Conservation (phyloP, 2,329 filamentous ascomycete species). For the Aureobasidium sp. region DNA sequence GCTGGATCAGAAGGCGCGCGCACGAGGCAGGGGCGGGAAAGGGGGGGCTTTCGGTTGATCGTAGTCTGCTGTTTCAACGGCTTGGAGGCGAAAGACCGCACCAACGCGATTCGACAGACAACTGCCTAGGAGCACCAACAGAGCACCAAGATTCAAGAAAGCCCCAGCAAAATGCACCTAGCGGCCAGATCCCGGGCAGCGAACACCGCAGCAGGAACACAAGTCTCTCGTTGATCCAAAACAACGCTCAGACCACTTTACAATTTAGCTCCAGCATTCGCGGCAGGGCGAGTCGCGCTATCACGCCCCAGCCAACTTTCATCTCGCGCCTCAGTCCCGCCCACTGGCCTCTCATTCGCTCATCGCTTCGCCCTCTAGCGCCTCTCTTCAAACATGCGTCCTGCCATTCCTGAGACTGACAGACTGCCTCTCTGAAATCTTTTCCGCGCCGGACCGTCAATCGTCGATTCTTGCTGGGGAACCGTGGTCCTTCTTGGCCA, state of each 20-base stretch:
- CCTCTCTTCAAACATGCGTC: conserved; percentile 5
- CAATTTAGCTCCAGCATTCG: not conserved
- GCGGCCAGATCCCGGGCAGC: conserved; percentile 4
- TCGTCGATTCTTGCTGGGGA: conserved; percentile 2
- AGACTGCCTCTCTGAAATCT: not conserved
- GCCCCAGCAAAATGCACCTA: not conserved
- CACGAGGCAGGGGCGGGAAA: conserved; percentile 12
- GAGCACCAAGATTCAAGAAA: not conserved
- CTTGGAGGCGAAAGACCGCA: conserved; percentile 4
- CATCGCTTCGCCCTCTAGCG: not conserved
- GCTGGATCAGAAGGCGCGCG: conserved; percentile 12
- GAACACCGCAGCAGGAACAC: not conserved
- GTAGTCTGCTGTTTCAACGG: conserved; percentile 12
- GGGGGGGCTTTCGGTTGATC: conserved; percentile 10
- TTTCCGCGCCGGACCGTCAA: not conserved
- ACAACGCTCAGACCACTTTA: not conserved
- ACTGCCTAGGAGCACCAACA: not conserved
- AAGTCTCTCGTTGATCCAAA: conserved; percentile 2
- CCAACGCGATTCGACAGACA: conserved; percentile 6
- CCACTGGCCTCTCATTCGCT: not conserved
- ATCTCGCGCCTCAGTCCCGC: conserved; percentile 9
- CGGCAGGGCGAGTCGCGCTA: conserved; percentile 12
- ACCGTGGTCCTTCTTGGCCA: not conserved
- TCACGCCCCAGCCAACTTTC: conserved; percentile 11
- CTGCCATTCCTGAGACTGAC: conserved; percentile 5